Evolutionary conservation across 2,329 filamentous ascomycete species (phyloP).

Genomic region (Cercospora sp.): DNA sequence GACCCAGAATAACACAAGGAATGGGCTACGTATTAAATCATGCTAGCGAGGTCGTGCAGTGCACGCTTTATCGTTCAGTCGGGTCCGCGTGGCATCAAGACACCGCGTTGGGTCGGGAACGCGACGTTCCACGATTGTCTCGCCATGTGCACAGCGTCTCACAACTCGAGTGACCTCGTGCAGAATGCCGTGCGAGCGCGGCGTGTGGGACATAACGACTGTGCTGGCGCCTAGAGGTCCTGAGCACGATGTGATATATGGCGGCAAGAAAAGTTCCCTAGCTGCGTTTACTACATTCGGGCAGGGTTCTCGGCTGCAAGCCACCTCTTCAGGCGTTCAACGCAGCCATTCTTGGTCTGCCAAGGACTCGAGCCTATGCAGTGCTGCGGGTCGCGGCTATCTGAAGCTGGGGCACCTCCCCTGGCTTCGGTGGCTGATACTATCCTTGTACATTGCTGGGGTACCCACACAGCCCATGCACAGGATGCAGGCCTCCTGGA

Average conservation of each 20-base stretch:
- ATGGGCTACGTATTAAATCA: constrained; percentile 1
- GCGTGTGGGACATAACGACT: constrained; percentile 9
- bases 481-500: constrained; percentile 8
- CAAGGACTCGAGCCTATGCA: constrained; percentile 9
- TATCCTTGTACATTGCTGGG: constrained; percentile 14
- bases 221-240: constrained; percentile 6
- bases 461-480: constrained; percentile 8
- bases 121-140: constrained; percentile 19
- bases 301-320: constrained; percentile 10
- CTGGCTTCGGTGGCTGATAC: constrained; percentile 15
- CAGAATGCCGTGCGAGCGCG: constrained; percentile 12
- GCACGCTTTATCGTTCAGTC: constrained; percentile 10
- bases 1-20: constrained; percentile 2
- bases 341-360: constrained; percentile 12
- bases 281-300: constrained; percentile 13
- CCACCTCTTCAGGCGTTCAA: constrained; percentile 14
- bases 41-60: constrained; percentile 7
- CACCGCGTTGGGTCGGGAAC: constrained; percentile 12
- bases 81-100: constrained; percentile 14
- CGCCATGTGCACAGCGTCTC: constrained; percentile 18
- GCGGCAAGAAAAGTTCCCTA: constrained; percentile 3
- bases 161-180: constrained; percentile 15
- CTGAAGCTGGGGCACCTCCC: constrained; percentile 5
- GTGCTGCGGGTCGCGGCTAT: constrained; percentile 10
- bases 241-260: not conserved